Percentiles rank a stretch among this genome's conserved stretches.
Evolutionary conservation across 768 basidiomycete genomes (phyloP).

Genomic region (Pisolithus orientalis): DNA sequence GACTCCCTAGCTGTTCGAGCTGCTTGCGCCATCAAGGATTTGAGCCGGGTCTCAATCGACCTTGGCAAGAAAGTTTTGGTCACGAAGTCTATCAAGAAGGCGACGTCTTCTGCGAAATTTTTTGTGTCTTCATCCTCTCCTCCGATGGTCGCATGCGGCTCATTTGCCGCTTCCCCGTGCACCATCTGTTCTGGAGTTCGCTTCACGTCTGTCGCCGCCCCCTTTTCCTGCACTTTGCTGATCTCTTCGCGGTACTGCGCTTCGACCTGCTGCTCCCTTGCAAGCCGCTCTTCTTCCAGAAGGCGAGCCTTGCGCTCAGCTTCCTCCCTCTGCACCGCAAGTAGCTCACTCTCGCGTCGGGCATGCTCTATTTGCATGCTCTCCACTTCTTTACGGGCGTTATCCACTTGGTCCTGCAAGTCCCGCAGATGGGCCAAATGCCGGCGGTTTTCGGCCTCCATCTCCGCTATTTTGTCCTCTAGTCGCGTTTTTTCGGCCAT

Average conservation of each 20-base stretch:
- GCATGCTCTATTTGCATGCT: conserved; percentile 21
- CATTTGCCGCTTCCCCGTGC: not conserved
- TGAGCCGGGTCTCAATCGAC: not conserved
- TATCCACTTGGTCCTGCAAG: conserved; percentile 24
- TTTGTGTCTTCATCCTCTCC: not conserved
- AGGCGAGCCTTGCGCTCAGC: conserved; percentile 20
- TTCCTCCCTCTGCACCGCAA: conserved; percentile 16
- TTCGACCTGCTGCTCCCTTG: conserved; percentile 20
- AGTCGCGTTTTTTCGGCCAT: conserved; percentile 30
- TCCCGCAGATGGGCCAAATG: conserved; percentile 13
- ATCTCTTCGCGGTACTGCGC: conserved; percentile 23
- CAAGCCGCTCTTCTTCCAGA: conserved; percentile 26
- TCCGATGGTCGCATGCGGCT: not conserved
- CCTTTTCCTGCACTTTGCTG: conserved; percentile 16
- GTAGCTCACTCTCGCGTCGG: conserved; percentile 23
- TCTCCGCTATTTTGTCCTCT: conserved; percentile 19
- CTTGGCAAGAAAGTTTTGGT: not conserved
- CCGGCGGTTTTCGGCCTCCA: conserved; percentile 21
- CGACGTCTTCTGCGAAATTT: not conserved
- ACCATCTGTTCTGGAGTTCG: conserved; percentile 9
- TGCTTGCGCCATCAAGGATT: not conserved
- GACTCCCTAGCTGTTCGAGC: not conserved
- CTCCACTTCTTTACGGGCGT: conserved; percentile 24
- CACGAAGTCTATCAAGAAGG: not conserved
- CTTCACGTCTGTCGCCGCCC: conserved; percentile 15